Evolutionary conservation across 441 rosid genomes (phyloP).

Genomic region (Capsella rubella): DNA sequence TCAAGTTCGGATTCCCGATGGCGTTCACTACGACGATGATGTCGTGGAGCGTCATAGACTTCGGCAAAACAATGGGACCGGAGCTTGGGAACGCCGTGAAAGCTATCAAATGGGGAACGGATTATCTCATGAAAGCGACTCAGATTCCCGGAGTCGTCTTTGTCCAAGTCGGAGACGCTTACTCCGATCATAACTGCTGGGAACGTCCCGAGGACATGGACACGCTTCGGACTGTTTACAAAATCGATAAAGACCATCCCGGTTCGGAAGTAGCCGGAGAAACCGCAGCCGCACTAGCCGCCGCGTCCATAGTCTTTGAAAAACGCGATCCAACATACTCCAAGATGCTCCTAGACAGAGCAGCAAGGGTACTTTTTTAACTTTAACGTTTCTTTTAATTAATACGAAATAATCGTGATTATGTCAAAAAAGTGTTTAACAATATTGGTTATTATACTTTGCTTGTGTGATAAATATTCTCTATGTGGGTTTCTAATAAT

Average conservation of each 20-base stretch:
- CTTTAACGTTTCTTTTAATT: conserved; percentile 34
- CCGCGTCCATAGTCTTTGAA: conserved; percentile 64
- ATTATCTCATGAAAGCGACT: conserved; percentile 72
- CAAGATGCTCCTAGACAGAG: conserved; percentile 57
- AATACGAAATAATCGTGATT: conserved; percentile 17
- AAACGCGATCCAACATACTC: conserved; percentile 62
- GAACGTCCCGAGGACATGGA: conserved; percentile 84
- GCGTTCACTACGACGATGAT: conserved; percentile 75
- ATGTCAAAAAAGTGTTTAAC: conserved; percentile 3
- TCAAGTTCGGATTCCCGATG: conserved; percentile 79
- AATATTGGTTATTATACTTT: conserved; percentile 3
- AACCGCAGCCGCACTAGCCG: conserved; percentile 73
- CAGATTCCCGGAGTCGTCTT: conserved; percentile 56
- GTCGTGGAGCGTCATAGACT: conserved; percentile 74
- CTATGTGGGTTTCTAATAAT: not conserved
- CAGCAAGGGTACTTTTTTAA: conserved; percentile 50
- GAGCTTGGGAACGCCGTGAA: conserved; percentile 56
- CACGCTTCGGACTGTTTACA: conserved; percentile 59
- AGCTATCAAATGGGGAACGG: conserved; percentile 75
- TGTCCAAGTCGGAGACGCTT: conserved; percentile 77
- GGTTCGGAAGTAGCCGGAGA: conserved; percentile 76
- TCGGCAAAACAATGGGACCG: conserved; percentile 52
- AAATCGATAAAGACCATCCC: conserved; percentile 60
- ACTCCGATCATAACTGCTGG: conserved; percentile 75
- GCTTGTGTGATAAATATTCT: conserved; percentile 36